Conservation (phyloP, 2,329 filamentous ascomycete genomes). For the Alternaria infectoria region DNA sequence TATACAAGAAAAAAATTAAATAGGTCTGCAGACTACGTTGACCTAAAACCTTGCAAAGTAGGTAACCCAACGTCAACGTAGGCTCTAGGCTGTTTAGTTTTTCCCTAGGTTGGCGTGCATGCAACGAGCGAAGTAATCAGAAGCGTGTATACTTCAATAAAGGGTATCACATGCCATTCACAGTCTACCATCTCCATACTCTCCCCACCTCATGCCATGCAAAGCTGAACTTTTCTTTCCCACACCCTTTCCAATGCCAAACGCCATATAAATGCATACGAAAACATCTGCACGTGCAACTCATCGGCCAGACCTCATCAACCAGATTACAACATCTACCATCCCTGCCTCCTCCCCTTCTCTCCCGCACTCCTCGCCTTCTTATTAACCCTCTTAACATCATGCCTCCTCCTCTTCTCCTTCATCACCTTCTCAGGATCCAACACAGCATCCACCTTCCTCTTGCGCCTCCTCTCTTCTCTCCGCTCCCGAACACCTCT, state of each 20-base stretch:
- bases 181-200: neutral
- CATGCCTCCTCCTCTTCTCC: conserved; percentile 77
- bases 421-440: conserved; percentile 77
- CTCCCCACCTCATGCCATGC: neutral
- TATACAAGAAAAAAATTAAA: too few relatives aligned
- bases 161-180: neutral
- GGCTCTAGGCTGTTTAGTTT: too few relatives aligned
- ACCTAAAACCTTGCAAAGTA: too few relatives aligned
- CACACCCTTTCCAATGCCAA: neutral
- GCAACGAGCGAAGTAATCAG: too few relatives aligned
- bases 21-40: too few relatives aligned
- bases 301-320: too few relatives aligned
- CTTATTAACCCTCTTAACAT: conserved; percentile 60
- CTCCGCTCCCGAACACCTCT: conserved; percentile 74
- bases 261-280: neutral
- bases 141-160: too few relatives aligned
- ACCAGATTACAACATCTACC: conserved; percentile 49
- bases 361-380: conserved; percentile 79
- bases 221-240: neutral
- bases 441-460: conserved; percentile 84
- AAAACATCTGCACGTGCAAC: neutral
- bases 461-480: conserved; percentile 78
- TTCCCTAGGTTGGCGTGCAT: too few relatives aligned
- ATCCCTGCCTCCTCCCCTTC: conserved; percentile 73
- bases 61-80: too few relatives aligned